Percentiles rank a stretch among this genome's conserved stretches.
Conservation (phyloP, 2,329 filamentous ascomycete genomes). For the Phoma herbarum region DNA sequence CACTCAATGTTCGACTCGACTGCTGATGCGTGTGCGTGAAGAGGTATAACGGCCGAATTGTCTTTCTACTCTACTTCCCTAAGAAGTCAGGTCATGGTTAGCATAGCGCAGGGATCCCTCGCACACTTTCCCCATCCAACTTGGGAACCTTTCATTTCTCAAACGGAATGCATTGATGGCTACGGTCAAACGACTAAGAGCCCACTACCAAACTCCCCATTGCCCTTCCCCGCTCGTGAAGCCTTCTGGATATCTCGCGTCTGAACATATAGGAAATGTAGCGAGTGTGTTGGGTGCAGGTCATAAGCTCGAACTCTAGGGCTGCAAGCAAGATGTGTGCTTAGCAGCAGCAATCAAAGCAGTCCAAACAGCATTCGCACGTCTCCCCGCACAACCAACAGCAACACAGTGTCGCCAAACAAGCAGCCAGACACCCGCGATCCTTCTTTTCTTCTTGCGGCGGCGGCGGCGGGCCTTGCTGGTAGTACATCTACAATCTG, state of each 20-base stretch:
- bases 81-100: conserved; percentile 12
- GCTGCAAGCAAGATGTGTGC: background rate
- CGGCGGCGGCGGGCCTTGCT: conserved; percentile 33
- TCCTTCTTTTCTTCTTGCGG: conserved; percentile 43
- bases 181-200: conserved; percentile 6
- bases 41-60: conserved; percentile 4
- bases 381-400: conserved; percentile 49
- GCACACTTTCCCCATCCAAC: conserved; percentile 11
- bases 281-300: background rate
- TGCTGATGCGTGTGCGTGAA: background rate
- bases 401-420: conserved; percentile 49
- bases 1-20: background rate
- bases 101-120: conserved; percentile 19
- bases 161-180: conserved; percentile 12
- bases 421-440: conserved; percentile 44
- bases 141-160: conserved; percentile 22
- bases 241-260: conserved; percentile 10
- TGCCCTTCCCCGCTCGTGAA: background rate
- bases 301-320: too few relatives aligned
- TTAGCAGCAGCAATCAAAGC: conserved; percentile 44
- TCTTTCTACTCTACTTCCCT: conserved; percentile 1
- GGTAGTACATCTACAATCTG: conserved; percentile 40
- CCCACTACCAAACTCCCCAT: conserved; percentile 6
- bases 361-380: conserved; percentile 49
- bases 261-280: conserved; percentile 15